These are phyloP conservation scores for Polyporus arcularius DNA, from an alignment of 768 basidiomycete genomes.

Conservation along the genomic window DNA sequence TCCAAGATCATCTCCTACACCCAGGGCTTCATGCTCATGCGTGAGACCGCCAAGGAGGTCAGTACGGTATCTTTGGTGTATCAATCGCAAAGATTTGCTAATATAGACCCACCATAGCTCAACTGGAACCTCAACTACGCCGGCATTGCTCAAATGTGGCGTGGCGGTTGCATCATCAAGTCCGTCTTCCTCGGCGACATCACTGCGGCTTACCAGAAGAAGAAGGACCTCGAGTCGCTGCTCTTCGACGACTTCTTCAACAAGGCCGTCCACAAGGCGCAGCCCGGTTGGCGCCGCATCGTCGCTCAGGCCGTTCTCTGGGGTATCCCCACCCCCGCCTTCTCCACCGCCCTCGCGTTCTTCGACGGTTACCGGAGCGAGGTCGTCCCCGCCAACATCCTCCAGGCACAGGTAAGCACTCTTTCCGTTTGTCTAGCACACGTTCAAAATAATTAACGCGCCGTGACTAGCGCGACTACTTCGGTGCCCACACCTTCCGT, in stretches of 20 bases:
- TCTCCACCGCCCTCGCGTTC: constrained; percentile 97
- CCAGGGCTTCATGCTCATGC: constrained; percentile 99
- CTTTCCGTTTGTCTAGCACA: not conserved
- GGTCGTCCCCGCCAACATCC: constrained; percentile 87
- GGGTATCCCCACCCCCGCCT: constrained; percentile 98
- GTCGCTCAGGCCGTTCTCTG: constrained; percentile 95
- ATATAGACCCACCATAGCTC: constrained; percentile 41
- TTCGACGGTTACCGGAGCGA: constrained; percentile 99
- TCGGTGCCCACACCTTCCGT: constrained; percentile 98
- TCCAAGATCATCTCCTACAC: constrained; percentile 99
- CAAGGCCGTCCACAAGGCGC: constrained; percentile 91
- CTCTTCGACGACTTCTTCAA: constrained; percentile 98
- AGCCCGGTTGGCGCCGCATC: constrained; percentile 97
- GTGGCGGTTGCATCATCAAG: constrained; percentile 99
- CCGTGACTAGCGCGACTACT: constrained; percentile 83
- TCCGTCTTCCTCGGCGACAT: constrained; percentile 92
- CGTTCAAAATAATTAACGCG: constrained; percentile 1
- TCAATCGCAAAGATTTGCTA: not conserved
- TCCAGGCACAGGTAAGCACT: constrained; percentile 81
- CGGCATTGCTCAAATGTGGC: constrained; percentile 99
- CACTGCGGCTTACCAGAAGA: constrained; percentile 87
- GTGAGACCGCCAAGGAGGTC: constrained; percentile 94
- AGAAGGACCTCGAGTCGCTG: constrained; percentile 81
- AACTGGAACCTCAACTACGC: constrained; percentile 95
- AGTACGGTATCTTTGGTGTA: constrained; percentile 5